Base-by-base conservation (phyloP, 108 stramenopile species). In the Parmales sp. region DNA sequence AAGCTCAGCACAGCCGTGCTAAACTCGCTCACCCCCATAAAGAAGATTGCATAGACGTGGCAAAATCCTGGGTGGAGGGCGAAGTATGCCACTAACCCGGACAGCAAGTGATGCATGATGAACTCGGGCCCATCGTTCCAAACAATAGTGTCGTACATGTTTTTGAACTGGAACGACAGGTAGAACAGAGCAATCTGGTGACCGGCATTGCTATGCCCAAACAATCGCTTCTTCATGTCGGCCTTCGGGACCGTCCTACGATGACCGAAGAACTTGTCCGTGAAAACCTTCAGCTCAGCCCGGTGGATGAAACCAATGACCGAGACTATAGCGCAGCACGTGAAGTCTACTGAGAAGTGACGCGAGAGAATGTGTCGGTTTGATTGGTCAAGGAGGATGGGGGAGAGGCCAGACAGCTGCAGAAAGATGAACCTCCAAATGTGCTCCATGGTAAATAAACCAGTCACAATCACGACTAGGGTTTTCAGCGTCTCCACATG, bases 81-180 rank as follows among this genome's bases (percentile, higher is more conserved):
- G 16, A 87, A 87, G 80, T 82, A 89, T 5, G 86, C 80, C 3
- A 83, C 85, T n/a, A 67, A 41, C 1, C 88, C 76, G 3, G 84
- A 74, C 19, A 88, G 66, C 22, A 88, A 63, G 68, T 92, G 91
- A 69, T 92, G 91, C 26, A 80, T 49, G 45, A 92, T 72, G 70
- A 86, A 92, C 64, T 86, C 84, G 23, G 76, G 70, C 20, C 91
- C 91, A 64, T 92, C 91, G 45, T 80, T 73, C 91, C 91, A 92
- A 28, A 81, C 68, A 25, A 90, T 76, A 11, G 81, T 80, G 75
- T 92, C 91, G 65, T 78, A 81, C 63, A 87, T 70, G 54, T 92
- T 92, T 72, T 92, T 92, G 38, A 87, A 50, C 69, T 92, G 91
- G 74, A 88, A 91, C 11, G 76, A 78, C 34, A 88, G 77, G 69